Conservation (phyloP, 441 rosid species). For the Euphorbia schlechtendalii region DNA sequence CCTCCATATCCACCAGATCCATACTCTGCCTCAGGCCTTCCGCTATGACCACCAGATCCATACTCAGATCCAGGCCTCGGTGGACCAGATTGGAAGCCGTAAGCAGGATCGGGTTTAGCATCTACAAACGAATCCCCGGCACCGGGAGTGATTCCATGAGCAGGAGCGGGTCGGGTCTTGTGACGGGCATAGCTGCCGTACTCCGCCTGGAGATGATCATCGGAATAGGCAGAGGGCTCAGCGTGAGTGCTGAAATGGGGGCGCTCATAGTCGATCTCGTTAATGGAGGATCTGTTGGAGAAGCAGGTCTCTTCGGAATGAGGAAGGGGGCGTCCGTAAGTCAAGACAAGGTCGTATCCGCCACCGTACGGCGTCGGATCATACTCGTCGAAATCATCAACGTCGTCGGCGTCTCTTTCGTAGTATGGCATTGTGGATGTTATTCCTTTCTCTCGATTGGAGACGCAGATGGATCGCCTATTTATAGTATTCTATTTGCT, state of each 20-base stretch:
- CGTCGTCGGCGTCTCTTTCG: conserved; percentile 39
- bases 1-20: conserved; percentile 33
- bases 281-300: conserved; percentile 18
- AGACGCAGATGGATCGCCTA: no score
- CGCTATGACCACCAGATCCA: conserved; percentile 29
- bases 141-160: conserved; percentile 28
- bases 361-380: conserved; percentile 88
- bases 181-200: conserved; percentile 67
- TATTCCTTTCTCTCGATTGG: no score
- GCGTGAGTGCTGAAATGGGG: conserved; percentile 43
- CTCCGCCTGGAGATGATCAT: conserved; percentile 51
- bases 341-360: conserved; percentile 55
- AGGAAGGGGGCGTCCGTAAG: conserved; percentile 66
- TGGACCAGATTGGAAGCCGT: conserved; percentile 18
- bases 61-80: conserved; percentile 24
- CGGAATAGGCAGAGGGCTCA: conserved; percentile 61
- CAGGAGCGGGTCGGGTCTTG: conserved; percentile 43
- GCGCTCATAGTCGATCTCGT: conserved; percentile 45
- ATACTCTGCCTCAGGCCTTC: conserved; percentile 20
- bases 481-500: no score
- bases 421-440: conserved; percentile 65
- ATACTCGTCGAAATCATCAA: conserved; percentile 63
- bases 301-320: conserved; percentile 61
- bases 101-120: conserved; percentile 11
- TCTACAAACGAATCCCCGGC: conserved; percentile 14